Base-by-base conservation (phyloP, 805 yeast species). In the Millerago galiae region DNA sequence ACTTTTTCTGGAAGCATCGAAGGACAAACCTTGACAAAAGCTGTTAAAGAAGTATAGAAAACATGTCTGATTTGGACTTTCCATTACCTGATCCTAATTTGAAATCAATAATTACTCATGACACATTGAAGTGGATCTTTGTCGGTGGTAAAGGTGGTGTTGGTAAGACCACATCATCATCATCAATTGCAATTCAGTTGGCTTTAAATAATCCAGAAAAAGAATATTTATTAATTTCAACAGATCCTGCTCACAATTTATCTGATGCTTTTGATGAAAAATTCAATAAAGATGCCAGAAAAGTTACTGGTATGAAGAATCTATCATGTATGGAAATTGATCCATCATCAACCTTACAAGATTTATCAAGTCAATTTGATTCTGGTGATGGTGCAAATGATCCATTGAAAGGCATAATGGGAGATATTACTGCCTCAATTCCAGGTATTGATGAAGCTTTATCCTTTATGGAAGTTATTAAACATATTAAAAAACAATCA, bases 121-220 rank as follows among this genome's bases (percentile, higher is more conserved):
- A 79, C 33, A 65, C 83, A 11, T 75, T 93, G 59, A 86, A 85
- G 59, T 93, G 99, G 99, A 83, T 93, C 49, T 93, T 93, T 58
- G 98, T 91, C 35, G 99, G 99, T 52, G 99, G 99, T 54, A 93
- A 93, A 71, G 99, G 99, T 63, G 99, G 99, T 66, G 99, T 93
- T 25, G 99, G 99, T 57, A 93, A 93, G 63, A 93, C 99, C 49
- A 93, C 99, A 21, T 86, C 97, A 4, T 91, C 98, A 1, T 90
- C 96, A 37, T 89, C 97, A 18, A 75, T 93, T 53, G 95, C 99
- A 17, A 83, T 90, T 49, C 98, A 93, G 66, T 75, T 93, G 62
- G 97, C 99, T 14, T 65, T 84, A 47, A 71, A 75, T 44, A 83
- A 95, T 59, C 95, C 95, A 29, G 51, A 63, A 14, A 90, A 88